Base-by-base conservation (phyloP, 768 basidiomycete species). In the Crepidotus variabilis region DNA sequence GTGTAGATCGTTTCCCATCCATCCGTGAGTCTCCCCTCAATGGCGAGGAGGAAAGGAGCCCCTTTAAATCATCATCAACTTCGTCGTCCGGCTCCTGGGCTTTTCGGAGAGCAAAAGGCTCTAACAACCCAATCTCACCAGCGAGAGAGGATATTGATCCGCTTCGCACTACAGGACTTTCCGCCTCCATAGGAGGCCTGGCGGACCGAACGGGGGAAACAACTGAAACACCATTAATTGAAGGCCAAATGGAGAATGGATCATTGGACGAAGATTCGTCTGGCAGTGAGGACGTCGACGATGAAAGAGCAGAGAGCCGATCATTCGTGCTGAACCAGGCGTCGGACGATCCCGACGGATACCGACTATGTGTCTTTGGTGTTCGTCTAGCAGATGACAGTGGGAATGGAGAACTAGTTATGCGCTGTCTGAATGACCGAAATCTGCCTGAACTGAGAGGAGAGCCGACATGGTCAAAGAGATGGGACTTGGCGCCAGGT, bases 141-240 rank as follows among this genome's bases (percentile, higher is more conserved):
- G 79, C 78, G 28, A 74, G 69, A 3, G 69, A 70, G 18, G 74
- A 63, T 11, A 65, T 18, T 24, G 59, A 59, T 14, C 68, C 66
- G 56, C 68, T 77, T 55, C 80, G 71, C 46, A 83, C 65, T 16
- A 87, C 79, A 23, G 86, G 86, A 57, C 85, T 87, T 57, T 83
- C 83, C 9, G 66, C 64, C 46, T 75, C 75, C 36, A 69, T 59
- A 20, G 61, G 67, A 18, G 72, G 65, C 55, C 71, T 67, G 24
- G 71, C 60, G 24, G 72, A 65, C 47, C 66, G 67, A 39, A 62
- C 68, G 24, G 66, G 67, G 35, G 67, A 63, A 18, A 58, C 59
- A 52, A 48, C 62, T 13, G 54, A 55, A 47, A 57, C 63, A 34
- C 65, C 70, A 50, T 58, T 58, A 21, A 70, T 61, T 33, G 69